Conservation (phyloP, 1,284 basidiomycete genomes). For the Sanghuangporus sanghuang region DNA sequence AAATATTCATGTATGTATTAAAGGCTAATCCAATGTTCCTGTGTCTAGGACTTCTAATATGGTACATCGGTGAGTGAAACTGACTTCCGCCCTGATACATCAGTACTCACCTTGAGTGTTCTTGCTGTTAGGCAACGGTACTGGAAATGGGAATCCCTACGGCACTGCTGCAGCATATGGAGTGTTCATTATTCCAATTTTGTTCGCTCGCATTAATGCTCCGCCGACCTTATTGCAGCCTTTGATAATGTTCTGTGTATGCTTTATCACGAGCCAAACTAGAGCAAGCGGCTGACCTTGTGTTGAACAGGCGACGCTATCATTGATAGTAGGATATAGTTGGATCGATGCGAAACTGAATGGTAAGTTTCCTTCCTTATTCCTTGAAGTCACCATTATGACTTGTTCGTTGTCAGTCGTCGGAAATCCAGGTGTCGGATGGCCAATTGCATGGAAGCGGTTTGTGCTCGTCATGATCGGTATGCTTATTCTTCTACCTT, state of each 20-base stretch:
- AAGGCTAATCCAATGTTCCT: background rate
- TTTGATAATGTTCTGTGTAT: slow-evolving; percentile 33
- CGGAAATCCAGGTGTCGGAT: slow-evolving; percentile 48
- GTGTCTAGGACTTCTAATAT: slow-evolving; percentile 40
- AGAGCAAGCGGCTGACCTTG: background rate
- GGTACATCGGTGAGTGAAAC: slow-evolving; percentile 44
- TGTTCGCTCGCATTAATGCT: slow-evolving; percentile 49
- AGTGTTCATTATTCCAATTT: slow-evolving; percentile 44
- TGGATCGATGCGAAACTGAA: slow-evolving; percentile 54
- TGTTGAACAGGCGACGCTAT: slow-evolving; percentile 34
- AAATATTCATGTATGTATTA: background rate
- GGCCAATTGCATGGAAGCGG: slow-evolving; percentile 48
- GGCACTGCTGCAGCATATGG: slow-evolving; percentile 50
- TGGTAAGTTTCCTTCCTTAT: background rate
- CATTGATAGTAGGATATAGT: slow-evolving; percentile 51
- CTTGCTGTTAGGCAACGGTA: slow-evolving; percentile 39
- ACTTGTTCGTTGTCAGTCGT: slow-evolving; percentile 23
- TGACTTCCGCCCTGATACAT: background rate
- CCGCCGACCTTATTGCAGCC: slow-evolving; percentile 39
- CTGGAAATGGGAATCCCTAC: slow-evolving; percentile 50
- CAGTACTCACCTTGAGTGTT: background rate
- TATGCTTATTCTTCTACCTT: slow-evolving; percentile 19
- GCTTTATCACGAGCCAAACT: slow-evolving; percentile 10
- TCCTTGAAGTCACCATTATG: background rate
- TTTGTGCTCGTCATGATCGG: slow-evolving; percentile 43